Evolutionary conservation across 1,284 basidiomycete species (phyloP), one percentile per base, ranked within the genome.

Genomic region (Quambalaria eucalypti): DNA sequence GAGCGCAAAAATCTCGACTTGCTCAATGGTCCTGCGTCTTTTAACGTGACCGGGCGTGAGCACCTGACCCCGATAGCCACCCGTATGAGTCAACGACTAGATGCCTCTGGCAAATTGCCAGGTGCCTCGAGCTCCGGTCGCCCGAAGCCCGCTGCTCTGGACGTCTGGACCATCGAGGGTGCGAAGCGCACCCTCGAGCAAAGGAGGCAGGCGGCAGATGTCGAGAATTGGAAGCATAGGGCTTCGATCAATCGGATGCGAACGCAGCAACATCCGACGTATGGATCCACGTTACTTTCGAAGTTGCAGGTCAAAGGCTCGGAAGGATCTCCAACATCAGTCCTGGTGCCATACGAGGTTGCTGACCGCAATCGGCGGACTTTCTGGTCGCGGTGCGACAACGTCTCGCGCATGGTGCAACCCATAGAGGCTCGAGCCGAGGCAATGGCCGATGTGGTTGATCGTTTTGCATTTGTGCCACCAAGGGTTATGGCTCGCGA

Each of bases 391-490:
- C 89, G 89, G 0, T 69, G 82, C 14, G 81, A 83, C 10, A 77
- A 78, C 9, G 59, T 23, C 69, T 81, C 59, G 55, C 69, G 16
- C 74, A 51, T 55, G 53, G 42, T 73, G 2, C 57, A 82, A 57
- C 88, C 90, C 1, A 83, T 85, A 59, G 71, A 77, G 8, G 76
- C 80, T 7, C 83, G 91, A 7, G 81, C 82, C 0, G 78, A 81
- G 48, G 79, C 81, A 0, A 79, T 87, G 77, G 78, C 79, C 1
- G 76, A 78, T 19, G 54, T 82, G 21, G 77, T 95, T 50, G 83
- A 88, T 58, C 80, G 79, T 5, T 97, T 93, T 68, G 84, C 87
- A 0, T 90, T 91, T 65, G 84, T 84, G 4, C 92, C 91, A 0
- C 89, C 92, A 0, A 75, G 83, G 4, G 89, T 82, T 0, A 84